Evolutionary conservation across 2,329 filamentous ascomycete genomes (phyloP).

Genomic region (Penicillium sp.): DNA sequence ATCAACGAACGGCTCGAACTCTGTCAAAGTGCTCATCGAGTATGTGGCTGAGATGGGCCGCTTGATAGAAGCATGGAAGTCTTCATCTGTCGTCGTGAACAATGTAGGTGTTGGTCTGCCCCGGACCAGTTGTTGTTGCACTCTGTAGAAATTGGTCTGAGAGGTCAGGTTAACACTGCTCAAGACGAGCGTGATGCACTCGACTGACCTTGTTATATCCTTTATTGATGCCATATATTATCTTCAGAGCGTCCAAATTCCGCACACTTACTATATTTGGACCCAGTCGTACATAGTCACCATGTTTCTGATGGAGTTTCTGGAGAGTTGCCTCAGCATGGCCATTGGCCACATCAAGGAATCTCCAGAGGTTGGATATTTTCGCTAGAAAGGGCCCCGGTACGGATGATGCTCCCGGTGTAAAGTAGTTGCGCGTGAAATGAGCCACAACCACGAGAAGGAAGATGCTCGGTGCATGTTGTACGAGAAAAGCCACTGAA

Average conservation of each 20-base stretch:
- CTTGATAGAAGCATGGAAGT: slow-evolving; percentile 42
- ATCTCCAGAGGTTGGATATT: slow-evolving; percentile 17
- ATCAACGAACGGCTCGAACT: slow-evolving; percentile 41
- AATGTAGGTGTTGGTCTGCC: slow-evolving; percentile 20
- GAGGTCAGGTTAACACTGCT: background rate
- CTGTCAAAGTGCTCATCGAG: slow-evolving; percentile 42
- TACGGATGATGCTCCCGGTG: slow-evolving; percentile 7
- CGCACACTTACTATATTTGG: slow-evolving; percentile 24
- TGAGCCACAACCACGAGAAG: slow-evolving; percentile 5
- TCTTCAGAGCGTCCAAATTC: slow-evolving; percentile 19
- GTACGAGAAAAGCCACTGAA: background rate
- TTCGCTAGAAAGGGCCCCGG: slow-evolving; percentile 16
- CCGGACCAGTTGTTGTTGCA: slow-evolving; percentile 22
- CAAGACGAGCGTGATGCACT: background rate
- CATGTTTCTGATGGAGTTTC: slow-evolving; percentile 18
- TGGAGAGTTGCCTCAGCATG: slow-evolving; percentile 14
- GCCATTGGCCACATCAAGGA: slow-evolving; percentile 16
- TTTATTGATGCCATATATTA: slow-evolving; percentile 23
- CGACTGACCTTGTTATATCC: slow-evolving; percentile 15
- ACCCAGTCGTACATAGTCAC: slow-evolving; percentile 21
- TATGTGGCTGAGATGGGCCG: slow-evolving; percentile 42
- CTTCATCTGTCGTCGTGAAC: slow-evolving; percentile 30
- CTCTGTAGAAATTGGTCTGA: slow-evolving; percentile 19
- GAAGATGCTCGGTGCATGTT: slow-evolving; percentile 2
- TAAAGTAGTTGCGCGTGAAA: slow-evolving; percentile 15